These are phyloP conservation scores for Escallonia rubra DNA, from an alignment of 129 eudicot species.

Conservation along the genomic window DNA sequence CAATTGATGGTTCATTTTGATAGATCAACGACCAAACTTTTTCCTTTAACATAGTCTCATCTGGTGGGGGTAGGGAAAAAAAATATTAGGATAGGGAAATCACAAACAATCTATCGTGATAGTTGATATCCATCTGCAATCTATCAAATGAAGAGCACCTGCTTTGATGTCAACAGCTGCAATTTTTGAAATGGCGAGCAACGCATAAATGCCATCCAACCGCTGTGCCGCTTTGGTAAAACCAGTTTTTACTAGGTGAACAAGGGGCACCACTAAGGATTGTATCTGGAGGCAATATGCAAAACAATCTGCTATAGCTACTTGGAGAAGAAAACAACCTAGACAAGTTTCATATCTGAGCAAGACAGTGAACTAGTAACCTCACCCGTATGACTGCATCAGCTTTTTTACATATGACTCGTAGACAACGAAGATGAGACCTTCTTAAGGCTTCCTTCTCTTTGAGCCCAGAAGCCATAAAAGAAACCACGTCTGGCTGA, in stretches of 20 bases:
- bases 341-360: not conserved
- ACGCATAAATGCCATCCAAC: constrained; percentile 87
- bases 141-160: constrained; percentile 31
- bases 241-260: constrained; percentile 87
- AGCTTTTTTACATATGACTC: constrained; percentile 55
- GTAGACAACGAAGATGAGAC: constrained; percentile 81
- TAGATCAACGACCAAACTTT: constrained; percentile 80
- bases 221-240: constrained; percentile 86
- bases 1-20: constrained; percentile 82
- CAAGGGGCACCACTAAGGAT: constrained; percentile 61
- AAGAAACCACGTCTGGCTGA: constrained; percentile 59
- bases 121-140: not conserved
- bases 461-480: constrained; percentile 71
- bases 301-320: constrained; percentile 7
- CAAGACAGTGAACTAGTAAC: constrained; percentile 13
- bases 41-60: constrained; percentile 72
- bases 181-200: constrained; percentile 60
- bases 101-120: not conserved
- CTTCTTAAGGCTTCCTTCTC: constrained; percentile 92
- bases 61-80: constrained; percentile 30
- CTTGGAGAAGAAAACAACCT: not conserved
- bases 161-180: constrained; percentile 85
- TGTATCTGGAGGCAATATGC: constrained; percentile 44
- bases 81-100: constrained; percentile 4
- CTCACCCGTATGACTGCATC: constrained; percentile 70